Conservation (phyloP, 1,284 basidiomycete genomes). For the Ceratobasidium sp. region DNA sequence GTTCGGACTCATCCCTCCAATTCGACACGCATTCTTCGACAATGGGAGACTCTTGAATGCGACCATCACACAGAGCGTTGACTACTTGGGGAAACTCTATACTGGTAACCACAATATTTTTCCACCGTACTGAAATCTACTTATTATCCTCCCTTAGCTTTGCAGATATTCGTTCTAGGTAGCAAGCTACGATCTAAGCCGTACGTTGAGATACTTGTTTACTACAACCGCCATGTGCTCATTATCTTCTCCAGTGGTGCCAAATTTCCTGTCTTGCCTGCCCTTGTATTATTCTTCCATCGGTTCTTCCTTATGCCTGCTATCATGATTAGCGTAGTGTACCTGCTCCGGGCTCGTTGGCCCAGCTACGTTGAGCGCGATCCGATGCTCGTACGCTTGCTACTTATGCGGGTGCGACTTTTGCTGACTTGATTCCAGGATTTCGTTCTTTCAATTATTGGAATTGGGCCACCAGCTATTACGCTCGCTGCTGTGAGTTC, state of each 20-base stretch:
- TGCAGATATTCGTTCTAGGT: conserved; percentile 38
- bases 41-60: conserved; percentile 3
- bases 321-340: conserved; percentile 27
- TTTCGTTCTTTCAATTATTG: conserved; percentile 34
- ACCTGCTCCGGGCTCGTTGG: conserved; percentile 18
- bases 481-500: conserved; percentile 30
- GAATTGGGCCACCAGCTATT: conserved; percentile 31
- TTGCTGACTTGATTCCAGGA: conserved; percentile 6
- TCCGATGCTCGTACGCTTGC: conserved; percentile 28
- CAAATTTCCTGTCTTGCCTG: conserved; percentile 14
- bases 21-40: conserved; percentile 33
- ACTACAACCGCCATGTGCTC: too few species aligned
- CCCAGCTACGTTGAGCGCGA: conserved; percentile 30
- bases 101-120: conserved; percentile 8
- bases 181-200: conserved; percentile 39
- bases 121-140: not conserved
- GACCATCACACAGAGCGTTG: conserved; percentile 24
- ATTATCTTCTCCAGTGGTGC: conserved; percentile 11
- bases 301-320: conserved; percentile 34
- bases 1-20: conserved; percentile 29
- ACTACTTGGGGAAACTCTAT: conserved; percentile 29
- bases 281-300: conserved; percentile 23
- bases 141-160: not conserved
- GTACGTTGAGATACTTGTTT: conserved; percentile 1
- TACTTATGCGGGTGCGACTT: not conserved